These are phyloP conservation scores for Salvia rosmarinus DNA, from an alignment of 257 asterid genomes.

Conservation along the genomic window DNA sequence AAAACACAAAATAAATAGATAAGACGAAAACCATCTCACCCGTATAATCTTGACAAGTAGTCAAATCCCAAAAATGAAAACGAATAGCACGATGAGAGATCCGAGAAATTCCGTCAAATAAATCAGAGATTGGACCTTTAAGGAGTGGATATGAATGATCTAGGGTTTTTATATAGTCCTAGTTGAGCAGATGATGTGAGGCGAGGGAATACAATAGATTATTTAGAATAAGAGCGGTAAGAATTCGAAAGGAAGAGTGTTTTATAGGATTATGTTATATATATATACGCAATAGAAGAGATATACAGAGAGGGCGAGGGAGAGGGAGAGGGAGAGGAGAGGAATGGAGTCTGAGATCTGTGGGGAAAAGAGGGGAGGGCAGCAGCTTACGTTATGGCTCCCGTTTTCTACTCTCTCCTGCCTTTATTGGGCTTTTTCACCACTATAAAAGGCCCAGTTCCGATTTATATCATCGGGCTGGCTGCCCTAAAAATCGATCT, in stretches of 20 bases:
- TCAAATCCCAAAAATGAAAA: neutral
- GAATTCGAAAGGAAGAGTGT: constrained; percentile 47
- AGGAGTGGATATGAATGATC: constrained; percentile 33
- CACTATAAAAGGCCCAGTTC: neutral
- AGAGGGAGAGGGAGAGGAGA: neutral
- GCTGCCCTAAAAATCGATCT: no score
- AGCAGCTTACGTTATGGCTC: constrained; percentile 38
- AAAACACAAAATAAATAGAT: neutral
- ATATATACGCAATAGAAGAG: constrained; percentile 35
- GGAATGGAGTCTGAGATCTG: constrained; percentile 24
- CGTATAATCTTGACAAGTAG: neutral
- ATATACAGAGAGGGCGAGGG: constrained; percentile 33
- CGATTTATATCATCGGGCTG: no score
- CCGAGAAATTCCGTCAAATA: neutral
- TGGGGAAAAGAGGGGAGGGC: constrained; percentile 14
- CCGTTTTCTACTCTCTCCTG: neutral
- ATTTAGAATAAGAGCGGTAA: constrained; percentile 42
- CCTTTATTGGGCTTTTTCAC: constrained; percentile 12
- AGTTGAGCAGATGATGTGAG: constrained; percentile 8
- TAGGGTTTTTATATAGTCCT: constrained; percentile 42
- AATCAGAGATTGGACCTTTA: constrained; percentile 40
- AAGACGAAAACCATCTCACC: neutral
- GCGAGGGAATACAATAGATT: constrained; percentile 6
- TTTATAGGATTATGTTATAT: constrained; percentile 42
- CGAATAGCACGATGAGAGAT: neutral